phyloP scores from a whole-genome alignment of 768 basidiomycete species.

The Suillus tomentosus region DNA sequence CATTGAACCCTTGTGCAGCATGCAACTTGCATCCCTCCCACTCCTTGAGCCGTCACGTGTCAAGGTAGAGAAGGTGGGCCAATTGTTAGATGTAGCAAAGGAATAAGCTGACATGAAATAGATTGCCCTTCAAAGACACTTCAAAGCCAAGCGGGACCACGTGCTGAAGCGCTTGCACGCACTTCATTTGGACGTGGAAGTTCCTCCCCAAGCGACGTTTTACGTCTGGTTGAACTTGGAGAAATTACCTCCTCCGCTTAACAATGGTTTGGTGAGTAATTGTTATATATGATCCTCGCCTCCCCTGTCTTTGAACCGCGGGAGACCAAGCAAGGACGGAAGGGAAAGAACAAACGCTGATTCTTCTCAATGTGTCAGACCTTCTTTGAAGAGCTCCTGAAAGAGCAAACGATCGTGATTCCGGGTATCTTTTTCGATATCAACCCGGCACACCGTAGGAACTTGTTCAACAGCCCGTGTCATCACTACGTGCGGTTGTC shows the following conservation, averaged over 20 bases:
- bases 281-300: background rate
- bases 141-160: constrained; percentile 89
- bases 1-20: constrained; percentile 38
- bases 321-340: background rate
- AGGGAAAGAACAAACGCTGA: background rate
- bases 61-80: constrained; percentile 60
- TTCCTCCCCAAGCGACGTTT: constrained; percentile 83
- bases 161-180: constrained; percentile 79
- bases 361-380: constrained; percentile 44
- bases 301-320: background rate
- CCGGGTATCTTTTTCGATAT: constrained; percentile 92
- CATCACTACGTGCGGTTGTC: constrained; percentile 88
- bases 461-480: constrained; percentile 88
- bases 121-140: constrained; percentile 85
- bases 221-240: constrained; percentile 94
- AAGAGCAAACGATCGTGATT: constrained; percentile 88
- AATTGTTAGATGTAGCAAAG: background rate
- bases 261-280: constrained; percentile 75
- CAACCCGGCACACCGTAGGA: constrained; percentile 76
- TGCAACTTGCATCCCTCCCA: constrained; percentile 87
- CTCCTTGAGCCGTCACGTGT: constrained; percentile 76
- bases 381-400: constrained; percentile 93
- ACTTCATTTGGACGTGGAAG: constrained; percentile 74
- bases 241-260: constrained; percentile 75
- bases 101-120: constrained; percentile 23